A percentile compares a stretch with the other conserved stretches of the same genome.
Evolutionary conservation across 2,329 filamentous ascomycete genomes (phyloP).

Genomic region (Bertia moriformis): DNA sequence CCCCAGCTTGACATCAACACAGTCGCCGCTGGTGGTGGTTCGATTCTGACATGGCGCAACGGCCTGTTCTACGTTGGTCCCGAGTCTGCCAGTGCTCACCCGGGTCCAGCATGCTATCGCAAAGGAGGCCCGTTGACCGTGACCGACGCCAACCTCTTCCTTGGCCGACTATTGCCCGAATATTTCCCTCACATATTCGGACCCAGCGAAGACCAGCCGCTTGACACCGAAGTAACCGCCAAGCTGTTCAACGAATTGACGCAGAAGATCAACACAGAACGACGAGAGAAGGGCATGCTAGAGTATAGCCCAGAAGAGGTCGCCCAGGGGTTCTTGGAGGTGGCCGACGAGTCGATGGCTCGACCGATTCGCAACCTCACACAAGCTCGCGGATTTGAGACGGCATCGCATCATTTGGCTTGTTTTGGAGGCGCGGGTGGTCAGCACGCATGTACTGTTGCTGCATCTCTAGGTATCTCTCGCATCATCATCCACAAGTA

Average conservation of each 20-base stretch:
- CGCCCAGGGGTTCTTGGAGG: conserved; percentile 10
- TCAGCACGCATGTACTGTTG: conserved; percentile 27
- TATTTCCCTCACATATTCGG: conserved; percentile 54
- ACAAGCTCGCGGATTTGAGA: conserved; percentile 11
- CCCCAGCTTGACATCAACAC: conserved; percentile 63
- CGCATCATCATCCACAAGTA: conserved; percentile 26
- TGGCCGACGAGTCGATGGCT: conserved; percentile 14
- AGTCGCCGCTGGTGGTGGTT: conserved; percentile 52
- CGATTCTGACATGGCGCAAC: conserved; percentile 47
- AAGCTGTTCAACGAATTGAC: conserved; percentile 16
- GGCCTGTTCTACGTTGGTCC: conserved; percentile 52
- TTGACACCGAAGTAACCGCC: conserved; percentile 15
- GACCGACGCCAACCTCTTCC: conserved; percentile 47
- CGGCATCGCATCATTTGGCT: conserved; percentile 10
- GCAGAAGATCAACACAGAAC: conserved; percentile 11
- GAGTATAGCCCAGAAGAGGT: conserved; percentile 12
- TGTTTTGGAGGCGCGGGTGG: conserved; percentile 18
- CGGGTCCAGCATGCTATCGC: conserved; percentile 50
- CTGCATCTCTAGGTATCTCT: conserved; percentile 23
- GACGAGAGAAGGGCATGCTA: conserved; percentile 2
- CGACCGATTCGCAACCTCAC: conserved; percentile 12
- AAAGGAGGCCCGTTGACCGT: conserved; percentile 49
- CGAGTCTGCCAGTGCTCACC: conserved; percentile 47
- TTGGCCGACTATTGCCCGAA: conserved; percentile 35
- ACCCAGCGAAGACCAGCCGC: conserved; percentile 40